Evolutionary conservation across 1,284 basidiomycete genomes (phyloP), one percentile per base, ranked within the genome.

Genomic region (Puccinia coronata): DNA sequence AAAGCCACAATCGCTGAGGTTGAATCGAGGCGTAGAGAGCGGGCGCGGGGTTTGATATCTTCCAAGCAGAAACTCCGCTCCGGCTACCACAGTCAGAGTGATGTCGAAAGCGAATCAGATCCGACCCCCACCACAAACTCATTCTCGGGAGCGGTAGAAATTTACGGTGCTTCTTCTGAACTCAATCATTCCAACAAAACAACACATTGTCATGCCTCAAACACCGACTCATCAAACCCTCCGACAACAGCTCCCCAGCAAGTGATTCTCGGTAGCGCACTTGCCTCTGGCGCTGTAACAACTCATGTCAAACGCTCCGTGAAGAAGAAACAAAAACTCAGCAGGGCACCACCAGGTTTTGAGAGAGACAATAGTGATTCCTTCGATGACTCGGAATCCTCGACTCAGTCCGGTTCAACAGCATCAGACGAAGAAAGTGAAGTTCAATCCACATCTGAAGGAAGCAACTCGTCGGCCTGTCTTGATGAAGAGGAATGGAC

Each of bases 401-500:
- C 69, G 47, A 36, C 47, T 34, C 47, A 28, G 25, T 71, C 69
- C 53, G 34, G 4, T 49, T 34, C 69, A 55, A 53, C 25, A 36
- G 28, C 47, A 51, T 71, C 69, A 11, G 69, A 53, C 34, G 69
- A 51, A 53, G 63, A 65, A 9, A 65, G 63, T 36, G 8, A 63
- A n/a, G 18, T 28, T 31, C 47, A 47, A 36, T 14, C 11, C 18
- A 71, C 69, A 14, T 11, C 51, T 31, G 20, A 23, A 28, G 41
- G 11, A 43, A 43, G 61, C 12, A 28, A n/a, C n/a, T 67, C 34
- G 14, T 55, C 65, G 25, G n/a, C 23, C 18, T 55, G 76, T 51
- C 14, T 41, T n/a, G 78, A 80, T 2, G 79, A 81, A 67, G 71
- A 81, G 57, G 79, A 81, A 51, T 81, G 79, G 79, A 61, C n/a